A percentile compares a stretch with the other conserved stretches of the same genome.
Evolutionary conservation across 225 moss, liverwort and hornwort species (phyloP).

Genomic region (Marchantia polymorpha): DNA sequence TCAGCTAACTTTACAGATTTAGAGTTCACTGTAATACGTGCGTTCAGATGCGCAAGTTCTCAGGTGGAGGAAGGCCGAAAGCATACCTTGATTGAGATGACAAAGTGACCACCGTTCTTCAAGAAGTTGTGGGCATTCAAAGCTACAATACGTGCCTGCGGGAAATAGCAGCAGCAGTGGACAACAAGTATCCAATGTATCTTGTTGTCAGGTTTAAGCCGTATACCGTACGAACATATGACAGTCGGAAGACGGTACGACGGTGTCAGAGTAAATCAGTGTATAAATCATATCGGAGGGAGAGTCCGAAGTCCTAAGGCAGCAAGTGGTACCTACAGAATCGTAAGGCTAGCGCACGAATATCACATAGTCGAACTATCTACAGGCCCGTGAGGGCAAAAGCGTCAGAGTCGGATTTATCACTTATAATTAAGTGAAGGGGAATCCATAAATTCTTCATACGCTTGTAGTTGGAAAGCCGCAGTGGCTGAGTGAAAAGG

Average conservation of each 20-base stretch:
- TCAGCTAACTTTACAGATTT: too few relatives aligned
- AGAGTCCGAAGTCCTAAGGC: too few relatives aligned
- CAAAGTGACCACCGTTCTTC: conserved; percentile 89
- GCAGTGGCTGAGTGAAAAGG: not conserved
- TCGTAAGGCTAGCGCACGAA: too few relatives aligned
- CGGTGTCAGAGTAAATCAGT: too few relatives aligned
- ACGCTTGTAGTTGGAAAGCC: conserved; percentile 14
- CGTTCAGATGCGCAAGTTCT: too few relatives aligned
- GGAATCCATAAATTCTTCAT: conserved; percentile 67
- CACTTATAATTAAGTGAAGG: conserved; percentile 57
- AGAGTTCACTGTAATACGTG: too few relatives aligned
- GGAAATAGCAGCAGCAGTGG: not conserved
- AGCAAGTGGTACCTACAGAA: too few relatives aligned
- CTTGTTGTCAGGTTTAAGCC: not conserved
- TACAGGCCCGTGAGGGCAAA: not conserved
- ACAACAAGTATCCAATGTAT: not conserved
- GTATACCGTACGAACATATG: too few relatives aligned
- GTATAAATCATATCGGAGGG: too few relatives aligned
- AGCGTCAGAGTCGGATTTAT: conserved; percentile 68
- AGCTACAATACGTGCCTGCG: conserved; percentile 78
- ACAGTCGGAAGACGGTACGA: too few relatives aligned
- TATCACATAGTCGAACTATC: not conserved
- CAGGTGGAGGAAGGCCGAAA: too few relatives aligned
- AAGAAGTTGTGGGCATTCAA: conserved; percentile 84
- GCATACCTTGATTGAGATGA: conserved; percentile 80